Evolutionary conservation across 2,329 filamentous ascomycete species (phyloP), one percentile per base, ranked within the genome.

Genomic region (Aspergillus brasiliensis): DNA sequence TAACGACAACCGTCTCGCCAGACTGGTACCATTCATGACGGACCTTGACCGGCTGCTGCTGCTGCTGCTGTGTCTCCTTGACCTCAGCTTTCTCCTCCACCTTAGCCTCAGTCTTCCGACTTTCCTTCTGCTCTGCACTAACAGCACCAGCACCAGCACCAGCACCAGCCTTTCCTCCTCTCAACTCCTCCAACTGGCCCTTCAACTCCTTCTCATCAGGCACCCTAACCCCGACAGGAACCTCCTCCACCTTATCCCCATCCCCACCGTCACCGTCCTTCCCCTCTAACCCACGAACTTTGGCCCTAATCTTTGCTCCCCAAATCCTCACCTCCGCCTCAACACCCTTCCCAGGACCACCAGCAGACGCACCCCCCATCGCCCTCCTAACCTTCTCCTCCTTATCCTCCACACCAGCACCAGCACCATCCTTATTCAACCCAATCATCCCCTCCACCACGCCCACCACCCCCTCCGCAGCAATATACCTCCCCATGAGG

Each of bases 391-490:
- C 59, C 34, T 68, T 68, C 51, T 70, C 68, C 2, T 67, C 65
- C 59, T 63, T 51, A 19, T 75, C 79, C 69, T 83, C 82, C 68
- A 10, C 57, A 1, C 21, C 54, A 19, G 8, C 5, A 3, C n/a
- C 58, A 17, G 8, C 5, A 3, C n/a, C 58, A 17, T 83, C 80
- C 65, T 85, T 46, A 6, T 21, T 78, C n/a, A 75, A 73, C 56
- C 83, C 81, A 56, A 83, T 76, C 67, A 82, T 82, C 61, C 79
- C 80, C 44, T 72, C 70, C 13, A 88, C 81, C 28, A 83, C 75
- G n/a, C 77, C 80, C 19, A 93, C 86, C 64, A 93, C 86, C 66
- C 87, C 84, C 60, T 88, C 84, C 0, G 92, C 89, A 75, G 97
- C 89, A 3, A 88, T 92, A 67, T 87, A 91, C 56, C 86, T 83